Base-by-base conservation (phyloP, 345 rosid genomes). In the Jatropha curcas region DNA sequence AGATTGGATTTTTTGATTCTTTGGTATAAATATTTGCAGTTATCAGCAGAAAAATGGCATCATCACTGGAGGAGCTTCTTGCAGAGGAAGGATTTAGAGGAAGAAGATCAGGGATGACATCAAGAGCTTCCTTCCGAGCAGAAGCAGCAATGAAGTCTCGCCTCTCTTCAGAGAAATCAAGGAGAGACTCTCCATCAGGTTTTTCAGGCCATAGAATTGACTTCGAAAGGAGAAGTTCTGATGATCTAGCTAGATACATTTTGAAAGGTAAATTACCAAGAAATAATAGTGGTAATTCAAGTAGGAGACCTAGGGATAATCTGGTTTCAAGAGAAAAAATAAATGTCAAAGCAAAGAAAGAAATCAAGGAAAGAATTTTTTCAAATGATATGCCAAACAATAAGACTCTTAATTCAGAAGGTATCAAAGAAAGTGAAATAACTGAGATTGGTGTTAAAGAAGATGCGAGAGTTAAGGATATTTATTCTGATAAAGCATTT, bases 41-140 rank as follows among this genome's bases (percentile, higher is more conserved):
- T 57, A 16, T 61, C 46, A 14, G 65, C 56, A 33, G 57, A 61
- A 34, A 89, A 34, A 89, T 84, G 92, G 86, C 86, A 41, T 80
- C 91, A 27, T 86, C 92, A 24, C 80, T 85, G 81, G 90, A 81
- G 82, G 84, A 88, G 50, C 89, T 89, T 78, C 92, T 89, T 39
- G 82, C 81, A 58, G 81, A 84, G 78, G 94, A 89, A 70, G 92
- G 92, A 43, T 88, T 89, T 68, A 77, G 65, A 74, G 86, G 88
- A 61, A 75, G 83, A 60, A 79, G 72, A 70, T 79, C 84, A n/a
- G 68, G 55, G 71, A 45, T 67, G 33, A 69, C 78, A 74, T 48
- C 80, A 17, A 83, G 85, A 78, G 52, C 81, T 59, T 82, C 87
- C 7, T 76, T 82, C 31, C 52, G 61, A 19, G 79, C 82, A 43